These are phyloP conservation scores for Discostella pseudostelligera DNA, from an alignment of 108 stramenopile genomes.

Conservation along the genomic window DNA sequence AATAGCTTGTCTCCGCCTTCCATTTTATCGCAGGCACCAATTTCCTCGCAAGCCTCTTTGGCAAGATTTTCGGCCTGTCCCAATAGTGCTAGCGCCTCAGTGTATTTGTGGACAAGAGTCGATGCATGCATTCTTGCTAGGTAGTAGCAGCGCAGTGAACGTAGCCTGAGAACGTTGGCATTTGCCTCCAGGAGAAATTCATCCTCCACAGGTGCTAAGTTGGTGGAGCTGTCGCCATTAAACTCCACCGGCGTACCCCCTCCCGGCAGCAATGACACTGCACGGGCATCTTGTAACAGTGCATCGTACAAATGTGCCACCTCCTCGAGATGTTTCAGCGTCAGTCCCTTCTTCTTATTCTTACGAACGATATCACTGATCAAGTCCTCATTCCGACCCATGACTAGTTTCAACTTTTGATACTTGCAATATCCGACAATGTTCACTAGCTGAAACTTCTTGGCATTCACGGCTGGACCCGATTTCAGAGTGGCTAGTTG, in stretches of 20 bases:
- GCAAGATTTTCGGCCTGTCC: slow-evolving; percentile 57
- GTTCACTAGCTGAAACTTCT: slow-evolving; percentile 56
- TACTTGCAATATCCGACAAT: slow-evolving; percentile 68
- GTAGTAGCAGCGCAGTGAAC: slow-evolving; percentile 68
- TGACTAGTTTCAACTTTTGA: slow-evolving; percentile 56
- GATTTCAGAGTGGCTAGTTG: slow-evolving; percentile 50
- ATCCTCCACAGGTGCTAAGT: slow-evolving; percentile 53
- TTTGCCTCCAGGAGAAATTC: slow-evolving; percentile 73
- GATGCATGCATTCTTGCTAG: slow-evolving; percentile 54
- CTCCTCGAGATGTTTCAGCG: slow-evolving; percentile 50
- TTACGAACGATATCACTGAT: slow-evolving; percentile 31
- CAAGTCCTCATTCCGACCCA: slow-evolving; percentile 54
- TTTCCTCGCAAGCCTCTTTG: slow-evolving; percentile 72
- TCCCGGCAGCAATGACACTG: slow-evolving; percentile 54
- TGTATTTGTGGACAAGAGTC: slow-evolving; percentile 37
- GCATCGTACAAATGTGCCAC: slow-evolving; percentile 78
- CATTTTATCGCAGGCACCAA: slow-evolving; percentile 81
- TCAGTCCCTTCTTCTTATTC: slow-evolving; percentile 15
- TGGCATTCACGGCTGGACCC: slow-evolving; percentile 73
- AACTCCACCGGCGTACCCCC: slow-evolving; percentile 35
- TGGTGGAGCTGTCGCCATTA: slow-evolving; percentile 4
- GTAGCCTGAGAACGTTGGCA: slow-evolving; percentile 70
- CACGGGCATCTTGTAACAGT: slow-evolving; percentile 72
- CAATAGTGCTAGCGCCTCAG: slow-evolving; percentile 57
- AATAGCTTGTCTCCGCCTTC: slow-evolving; percentile 53